A percentile compares a stretch with the other conserved stretches of the same genome.
Evolutionary conservation across 2,329 filamentous ascomycete genomes (phyloP).

Genomic region (Fusarium foetens): DNA sequence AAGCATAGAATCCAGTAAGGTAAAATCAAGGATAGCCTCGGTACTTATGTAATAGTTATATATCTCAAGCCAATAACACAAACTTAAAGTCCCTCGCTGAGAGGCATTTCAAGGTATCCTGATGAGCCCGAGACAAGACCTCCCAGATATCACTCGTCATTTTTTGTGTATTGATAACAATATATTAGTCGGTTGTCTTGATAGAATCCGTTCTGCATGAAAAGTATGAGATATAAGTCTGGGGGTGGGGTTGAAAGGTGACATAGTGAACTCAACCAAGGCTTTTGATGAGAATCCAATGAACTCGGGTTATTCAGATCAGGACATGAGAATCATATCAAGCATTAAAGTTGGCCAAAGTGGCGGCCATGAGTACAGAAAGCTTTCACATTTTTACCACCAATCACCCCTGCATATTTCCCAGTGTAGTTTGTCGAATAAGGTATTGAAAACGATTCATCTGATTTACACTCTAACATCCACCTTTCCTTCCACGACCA

Average conservation of each 20-base stretch:
- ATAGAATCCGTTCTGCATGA: neutral
- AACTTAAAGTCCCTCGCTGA: neutral
- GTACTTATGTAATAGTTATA: neutral
- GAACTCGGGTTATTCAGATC: neutral
- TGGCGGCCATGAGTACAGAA: neutral
- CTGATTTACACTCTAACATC: constrained; percentile 63
- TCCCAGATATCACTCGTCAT: neutral
- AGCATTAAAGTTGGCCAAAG: neutral
- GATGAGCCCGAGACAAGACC: neutral
- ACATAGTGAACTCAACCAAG: neutral
- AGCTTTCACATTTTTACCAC: constrained; percentile 8
- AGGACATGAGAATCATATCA: neutral
- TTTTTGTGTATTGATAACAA: neutral
- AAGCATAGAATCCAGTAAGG: neutral
- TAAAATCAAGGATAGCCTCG: neutral
- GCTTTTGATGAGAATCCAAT: neutral
- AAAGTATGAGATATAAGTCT: neutral
- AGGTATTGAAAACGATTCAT: constrained; percentile 56
- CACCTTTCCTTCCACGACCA: constrained; percentile 46
- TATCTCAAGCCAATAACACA: neutral
- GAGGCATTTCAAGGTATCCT: neutral
- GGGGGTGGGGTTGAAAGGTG: neutral
- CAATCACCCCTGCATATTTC: constrained; percentile 1
- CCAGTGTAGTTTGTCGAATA: constrained; percentile 38
- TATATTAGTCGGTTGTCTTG: neutral